These are phyloP conservation scores for Asclepias syriaca DNA, from an alignment of 257 asterid genomes.

Conservation along the genomic window DNA sequence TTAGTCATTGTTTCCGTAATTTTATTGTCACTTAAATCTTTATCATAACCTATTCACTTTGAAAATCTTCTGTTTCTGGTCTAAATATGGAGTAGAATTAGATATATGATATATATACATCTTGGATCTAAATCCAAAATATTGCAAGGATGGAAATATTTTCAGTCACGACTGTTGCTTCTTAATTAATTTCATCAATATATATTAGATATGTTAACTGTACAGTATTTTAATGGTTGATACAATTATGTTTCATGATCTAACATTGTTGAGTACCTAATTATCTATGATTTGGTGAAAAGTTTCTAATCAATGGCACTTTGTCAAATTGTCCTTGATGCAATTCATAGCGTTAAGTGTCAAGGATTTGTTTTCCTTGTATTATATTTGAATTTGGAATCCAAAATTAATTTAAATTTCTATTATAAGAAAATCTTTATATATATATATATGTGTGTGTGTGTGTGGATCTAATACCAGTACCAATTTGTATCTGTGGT, in stretches of 20 bases:
- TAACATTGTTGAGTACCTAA: neutral
- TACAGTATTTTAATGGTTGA: neutral
- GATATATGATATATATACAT: neutral
- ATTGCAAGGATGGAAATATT: neutral
- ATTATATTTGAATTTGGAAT: neutral
- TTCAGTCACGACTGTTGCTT: neutral
- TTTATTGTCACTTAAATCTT: slow-evolving; percentile 3
- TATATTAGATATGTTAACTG: neutral
- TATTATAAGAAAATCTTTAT: neutral
- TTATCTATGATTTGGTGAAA: neutral
- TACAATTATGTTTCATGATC: neutral
- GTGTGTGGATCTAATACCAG: neutral
- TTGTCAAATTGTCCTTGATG: neutral
- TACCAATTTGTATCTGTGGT: neutral
- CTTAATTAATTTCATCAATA: neutral
- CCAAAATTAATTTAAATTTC: neutral
- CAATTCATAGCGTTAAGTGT: no score
- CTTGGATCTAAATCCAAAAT: neutral
- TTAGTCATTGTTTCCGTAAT: slow-evolving; percentile 4
- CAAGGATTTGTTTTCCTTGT: neutral
- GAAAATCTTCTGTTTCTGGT: neutral
- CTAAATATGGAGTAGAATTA: neutral
- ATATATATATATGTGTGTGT: no score
- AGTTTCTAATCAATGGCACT: neutral
- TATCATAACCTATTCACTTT: neutral